Conservation (phyloP, 805 yeast species). For the Saturnispora zaruensis region DNA sequence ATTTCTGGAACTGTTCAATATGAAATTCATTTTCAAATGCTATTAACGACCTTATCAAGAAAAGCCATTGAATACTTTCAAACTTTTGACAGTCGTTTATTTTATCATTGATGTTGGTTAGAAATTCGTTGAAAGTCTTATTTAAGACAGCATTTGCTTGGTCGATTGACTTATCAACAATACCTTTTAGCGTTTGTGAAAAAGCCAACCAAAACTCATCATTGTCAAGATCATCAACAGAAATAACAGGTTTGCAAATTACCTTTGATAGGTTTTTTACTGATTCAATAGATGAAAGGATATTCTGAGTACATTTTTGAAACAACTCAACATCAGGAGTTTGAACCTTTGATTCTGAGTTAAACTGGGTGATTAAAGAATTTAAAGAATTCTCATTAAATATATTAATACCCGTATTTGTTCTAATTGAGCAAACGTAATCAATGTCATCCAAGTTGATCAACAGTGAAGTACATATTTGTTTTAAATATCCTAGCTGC, state of each 20-base stretch:
- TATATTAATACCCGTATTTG: slow-evolving; percentile 19
- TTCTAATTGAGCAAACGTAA: slow-evolving; percentile 9
- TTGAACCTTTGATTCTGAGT: neutral
- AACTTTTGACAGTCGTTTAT: neutral
- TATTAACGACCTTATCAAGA: slow-evolving; percentile 20
- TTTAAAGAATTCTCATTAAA: slow-evolving; percentile 12
- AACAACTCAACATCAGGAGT: slow-evolving; percentile 5
- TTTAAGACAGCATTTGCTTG: slow-evolving; percentile 14
- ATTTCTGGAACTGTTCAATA: slow-evolving; percentile 11
- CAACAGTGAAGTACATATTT: slow-evolving; percentile 17
- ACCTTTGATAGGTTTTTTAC: slow-evolving; percentile 16
- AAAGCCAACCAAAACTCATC: slow-evolving; percentile 24
- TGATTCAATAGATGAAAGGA: slow-evolving; percentile 16
- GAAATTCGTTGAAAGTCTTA: slow-evolving; percentile 14
- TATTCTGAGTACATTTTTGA: slow-evolving; percentile 13
- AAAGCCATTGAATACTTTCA: slow-evolving; percentile 18
- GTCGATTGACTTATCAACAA: slow-evolving; percentile 16
- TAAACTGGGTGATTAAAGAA: slow-evolving; percentile 12
- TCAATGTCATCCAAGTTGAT: slow-evolving; percentile 12
- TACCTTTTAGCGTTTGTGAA: slow-evolving; percentile 10
- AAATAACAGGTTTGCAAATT: slow-evolving; percentile 25
- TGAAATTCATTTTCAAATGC: slow-evolving; percentile 20
- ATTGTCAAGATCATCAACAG: slow-evolving; percentile 31
- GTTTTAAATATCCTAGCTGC: slow-evolving; percentile 15
- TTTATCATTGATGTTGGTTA: slow-evolving; percentile 10